phyloP scores from a whole-genome alignment of 1,284 basidiomycete species.

The Taiwanofungus camphoratus region DNA sequence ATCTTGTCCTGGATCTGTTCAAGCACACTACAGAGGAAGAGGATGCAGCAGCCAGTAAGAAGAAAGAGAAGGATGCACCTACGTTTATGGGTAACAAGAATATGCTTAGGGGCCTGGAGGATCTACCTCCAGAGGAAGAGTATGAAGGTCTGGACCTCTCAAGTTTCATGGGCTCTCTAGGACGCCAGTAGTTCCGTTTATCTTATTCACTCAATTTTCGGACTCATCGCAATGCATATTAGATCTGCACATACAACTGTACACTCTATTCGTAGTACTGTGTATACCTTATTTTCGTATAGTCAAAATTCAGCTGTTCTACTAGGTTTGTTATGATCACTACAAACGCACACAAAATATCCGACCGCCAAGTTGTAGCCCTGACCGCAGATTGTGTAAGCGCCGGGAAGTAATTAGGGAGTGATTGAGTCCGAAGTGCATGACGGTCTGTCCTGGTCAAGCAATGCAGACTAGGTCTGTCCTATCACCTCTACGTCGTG shows the following conservation, averaged over 20 bases:
- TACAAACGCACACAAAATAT: too few relatives aligned
- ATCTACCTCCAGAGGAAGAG: constrained; percentile 85
- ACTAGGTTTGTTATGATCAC: too few relatives aligned
- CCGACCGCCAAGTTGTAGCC: too few relatives aligned
- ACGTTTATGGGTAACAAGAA: constrained; percentile 69
- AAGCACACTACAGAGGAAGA: constrained; percentile 71
- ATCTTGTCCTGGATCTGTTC: constrained; percentile 95
- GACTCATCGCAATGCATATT: not conserved
- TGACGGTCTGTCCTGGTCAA: too few relatives aligned
- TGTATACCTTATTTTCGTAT: not conserved
- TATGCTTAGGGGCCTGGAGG: constrained; percentile 81
- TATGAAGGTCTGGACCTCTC: constrained; percentile 83
- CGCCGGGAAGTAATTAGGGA: too few relatives aligned
- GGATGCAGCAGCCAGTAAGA: constrained; percentile 52
- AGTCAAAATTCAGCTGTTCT: too few relatives aligned
- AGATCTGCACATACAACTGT: not conserved
- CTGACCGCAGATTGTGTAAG: too few relatives aligned
- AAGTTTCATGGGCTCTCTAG: constrained; percentile 77
- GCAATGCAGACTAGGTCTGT: too few relatives aligned
- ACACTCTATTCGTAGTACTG: not conserved
- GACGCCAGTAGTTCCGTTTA: constrained; percentile 21
- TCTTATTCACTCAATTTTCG: constrained; percentile 10
- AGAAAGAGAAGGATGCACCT: constrained; percentile 47
- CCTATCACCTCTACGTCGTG: too few relatives aligned
- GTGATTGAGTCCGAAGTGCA: too few relatives aligned